Percentiles rank a stretch among this genome's conserved stretches.
These are phyloP conservation scores for Hordeum pubiflorum DNA, from an alignment of 202 grass and related monocot species.

Conservation along the genomic window DNA sequence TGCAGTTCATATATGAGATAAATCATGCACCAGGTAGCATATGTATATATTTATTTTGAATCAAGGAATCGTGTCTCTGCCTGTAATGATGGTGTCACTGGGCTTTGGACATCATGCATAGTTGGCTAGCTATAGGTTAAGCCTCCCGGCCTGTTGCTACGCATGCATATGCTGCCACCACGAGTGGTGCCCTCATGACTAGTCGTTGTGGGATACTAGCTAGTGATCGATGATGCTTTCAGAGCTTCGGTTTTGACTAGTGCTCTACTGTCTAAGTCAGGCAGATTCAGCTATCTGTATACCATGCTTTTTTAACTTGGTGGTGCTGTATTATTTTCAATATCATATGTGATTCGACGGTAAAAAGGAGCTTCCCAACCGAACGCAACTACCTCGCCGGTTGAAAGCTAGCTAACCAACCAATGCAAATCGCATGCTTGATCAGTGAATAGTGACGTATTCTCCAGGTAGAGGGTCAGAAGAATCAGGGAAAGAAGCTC, in stretches of 20 bases:
- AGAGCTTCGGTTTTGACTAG: not conserved
- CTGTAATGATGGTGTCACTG: not conserved
- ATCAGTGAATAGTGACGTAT: not conserved
- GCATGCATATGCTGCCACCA: not conserved
- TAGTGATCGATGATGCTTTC: not conserved
- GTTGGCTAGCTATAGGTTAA: not conserved
- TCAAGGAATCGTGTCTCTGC: not conserved
- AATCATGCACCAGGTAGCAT: slow-evolving; percentile 8
- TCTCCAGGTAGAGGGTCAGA: not conserved
- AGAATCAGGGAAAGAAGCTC: slow-evolving; percentile 2
- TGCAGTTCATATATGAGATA: not conserved
- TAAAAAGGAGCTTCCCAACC: not conserved
- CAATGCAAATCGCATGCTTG: not conserved
- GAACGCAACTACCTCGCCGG: not conserved
- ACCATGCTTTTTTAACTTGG: not conserved
- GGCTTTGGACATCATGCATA: not conserved
- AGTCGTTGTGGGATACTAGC: not conserved
- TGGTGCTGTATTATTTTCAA: not conserved
- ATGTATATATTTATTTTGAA: not conserved
- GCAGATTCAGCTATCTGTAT: not conserved
- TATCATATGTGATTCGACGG: not conserved
- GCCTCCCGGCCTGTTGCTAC: not conserved
- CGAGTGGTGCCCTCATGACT: not conserved
- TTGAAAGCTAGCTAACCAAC: not conserved
- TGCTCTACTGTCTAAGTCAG: not conserved